A percentile compares a stretch with the other conserved stretches of the same genome.
Evolutionary conservation across 495 filamentous ascomycete genomes (phyloP).

Genomic region (Cryomyces minteri): DNA sequence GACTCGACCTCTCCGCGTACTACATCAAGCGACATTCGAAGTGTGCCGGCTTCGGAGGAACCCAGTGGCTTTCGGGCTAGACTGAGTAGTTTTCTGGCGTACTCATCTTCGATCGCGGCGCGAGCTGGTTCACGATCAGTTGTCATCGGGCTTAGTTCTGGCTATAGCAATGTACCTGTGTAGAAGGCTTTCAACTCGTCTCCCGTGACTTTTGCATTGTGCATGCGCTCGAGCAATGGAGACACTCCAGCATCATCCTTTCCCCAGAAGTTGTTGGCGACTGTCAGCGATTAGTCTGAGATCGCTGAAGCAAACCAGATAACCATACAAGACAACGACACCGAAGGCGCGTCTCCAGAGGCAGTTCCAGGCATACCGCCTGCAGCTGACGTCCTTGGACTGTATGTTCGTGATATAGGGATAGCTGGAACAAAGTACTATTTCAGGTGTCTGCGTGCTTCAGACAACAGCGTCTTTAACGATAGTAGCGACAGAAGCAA

Average conservation of each 20-base stretch:
- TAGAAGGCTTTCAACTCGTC: constrained; percentile 93
- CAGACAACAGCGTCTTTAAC: no score
- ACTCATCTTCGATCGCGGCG: constrained; percentile 91
- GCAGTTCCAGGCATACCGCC: constrained; percentile 39
- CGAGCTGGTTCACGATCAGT: constrained; percentile 36
- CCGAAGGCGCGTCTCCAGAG: constrained; percentile 41
- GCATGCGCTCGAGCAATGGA: constrained; percentile 91
- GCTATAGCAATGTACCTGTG: constrained; percentile 33
- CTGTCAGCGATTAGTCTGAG: constrained; percentile 25
- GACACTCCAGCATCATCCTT: constrained; percentile 93
- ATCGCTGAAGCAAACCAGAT: background rate
- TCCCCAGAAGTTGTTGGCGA: constrained; percentile 99
- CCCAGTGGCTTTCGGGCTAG: constrained; percentile 80
- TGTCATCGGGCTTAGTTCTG: no score
- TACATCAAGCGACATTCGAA: constrained; percentile 67
- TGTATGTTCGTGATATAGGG: constrained; percentile 8
- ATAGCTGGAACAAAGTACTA: no score
- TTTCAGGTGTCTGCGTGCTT: no score
- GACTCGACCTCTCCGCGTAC: constrained; percentile 84
- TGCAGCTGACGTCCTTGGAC: constrained; percentile 16
- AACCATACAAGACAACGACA: constrained; percentile 43
- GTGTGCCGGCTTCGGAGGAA: constrained; percentile 69
- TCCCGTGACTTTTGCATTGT: constrained; percentile 83
- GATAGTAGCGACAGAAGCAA: no score
- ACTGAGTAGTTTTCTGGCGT: constrained; percentile 74